Evolutionary conservation across 129 eudicot species (phyloP), one percentile per base, ranked within the genome.

Genomic region (Flaveria linearis): DNA sequence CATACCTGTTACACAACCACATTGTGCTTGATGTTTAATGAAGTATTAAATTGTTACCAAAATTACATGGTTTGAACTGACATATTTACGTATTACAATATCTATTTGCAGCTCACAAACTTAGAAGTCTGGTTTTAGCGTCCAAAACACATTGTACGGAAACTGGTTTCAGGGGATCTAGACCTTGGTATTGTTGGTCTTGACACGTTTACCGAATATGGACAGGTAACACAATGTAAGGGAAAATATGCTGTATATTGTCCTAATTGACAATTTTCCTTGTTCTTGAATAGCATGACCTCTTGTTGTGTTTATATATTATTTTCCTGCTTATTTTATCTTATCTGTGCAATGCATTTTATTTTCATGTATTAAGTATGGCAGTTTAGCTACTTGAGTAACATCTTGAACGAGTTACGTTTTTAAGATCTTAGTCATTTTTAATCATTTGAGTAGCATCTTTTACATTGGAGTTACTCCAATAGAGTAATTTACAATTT

Each of bases 171-270:
- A 56, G 98, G 98, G 74, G 98, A 93, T 85, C 66, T 93, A 55
- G 98, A 93, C 88, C 85, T 93, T 68, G 97, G 98, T 25, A 85
- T 93, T 69, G 97, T 93, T 67, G 98, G 98, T 78, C 88, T 90
- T 76, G 98, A 93, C 79, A 93, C 87, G 14, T 81, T 93, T 53
- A 64, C 83, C 22, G 98, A 93, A 80, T 88, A 53, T 76, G 98
- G 96, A 57, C 93, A 93, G 97, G 98, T 93, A 78, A 73, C 52
- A 76, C 52, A 72, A 49, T 74, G 56, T 56, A 78, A 69, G 76
- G 76, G 45, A 57, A 58, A 78, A 43, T 70, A 69, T 65, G 51
- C 22, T 25, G 15, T 45, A 63, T 70, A 17, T 78, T 70, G 42
- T 60, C 28, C 68, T 12, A 30, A 8, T 17, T 30, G 52, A 43